Percentiles rank a stretch among this genome's conserved stretches.
Evolutionary conservation across 177 flowering plant species (phyloP).

Genomic region (Tripterygium wilfordii): DNA sequence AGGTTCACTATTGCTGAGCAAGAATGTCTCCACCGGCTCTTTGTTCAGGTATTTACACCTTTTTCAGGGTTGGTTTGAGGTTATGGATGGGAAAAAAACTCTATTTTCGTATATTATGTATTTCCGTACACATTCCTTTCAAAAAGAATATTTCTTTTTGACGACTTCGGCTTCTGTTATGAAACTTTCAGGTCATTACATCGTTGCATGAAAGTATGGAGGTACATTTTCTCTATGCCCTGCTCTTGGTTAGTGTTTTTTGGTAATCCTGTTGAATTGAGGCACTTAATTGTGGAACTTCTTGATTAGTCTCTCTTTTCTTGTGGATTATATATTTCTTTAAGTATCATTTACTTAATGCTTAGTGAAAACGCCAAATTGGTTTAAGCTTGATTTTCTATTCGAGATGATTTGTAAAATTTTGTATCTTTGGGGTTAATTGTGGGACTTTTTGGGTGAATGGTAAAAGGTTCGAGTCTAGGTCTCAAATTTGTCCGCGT

Average conservation of each 20-base stretch:
- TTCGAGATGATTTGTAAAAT: too few relatives aligned
- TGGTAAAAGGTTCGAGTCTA: too few relatives aligned
- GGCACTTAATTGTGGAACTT: too few relatives aligned
- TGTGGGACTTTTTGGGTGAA: too few relatives aligned
- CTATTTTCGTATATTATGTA: too few relatives aligned
- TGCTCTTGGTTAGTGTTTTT: not conserved
- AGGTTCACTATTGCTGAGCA: constrained; percentile 28
- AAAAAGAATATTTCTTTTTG: not conserved
- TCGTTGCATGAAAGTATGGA: constrained; percentile 47
- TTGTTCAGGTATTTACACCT: constrained; percentile 30
- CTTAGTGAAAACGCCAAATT: too few relatives aligned
- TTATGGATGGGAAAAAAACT: not conserved
- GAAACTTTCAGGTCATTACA: constrained; percentile 41
- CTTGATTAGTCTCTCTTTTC: not conserved
- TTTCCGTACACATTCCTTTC: too few relatives aligned
- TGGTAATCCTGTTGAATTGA: not conserved
- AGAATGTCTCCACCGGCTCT: constrained; percentile 33
- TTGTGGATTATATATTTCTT: not conserved
- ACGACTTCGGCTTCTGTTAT: not conserved
- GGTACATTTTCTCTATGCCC: constrained; percentile 24
- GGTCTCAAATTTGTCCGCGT: too few relatives aligned
- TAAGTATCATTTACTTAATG: not conserved
- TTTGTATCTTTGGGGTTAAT: too few relatives aligned
- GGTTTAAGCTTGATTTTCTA: too few relatives aligned
- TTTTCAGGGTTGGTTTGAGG: not conserved